These are phyloP conservation scores for Diutina neorugosa DNA, from an alignment of 1,139 yeast species.

Conservation along the genomic window DNA sequence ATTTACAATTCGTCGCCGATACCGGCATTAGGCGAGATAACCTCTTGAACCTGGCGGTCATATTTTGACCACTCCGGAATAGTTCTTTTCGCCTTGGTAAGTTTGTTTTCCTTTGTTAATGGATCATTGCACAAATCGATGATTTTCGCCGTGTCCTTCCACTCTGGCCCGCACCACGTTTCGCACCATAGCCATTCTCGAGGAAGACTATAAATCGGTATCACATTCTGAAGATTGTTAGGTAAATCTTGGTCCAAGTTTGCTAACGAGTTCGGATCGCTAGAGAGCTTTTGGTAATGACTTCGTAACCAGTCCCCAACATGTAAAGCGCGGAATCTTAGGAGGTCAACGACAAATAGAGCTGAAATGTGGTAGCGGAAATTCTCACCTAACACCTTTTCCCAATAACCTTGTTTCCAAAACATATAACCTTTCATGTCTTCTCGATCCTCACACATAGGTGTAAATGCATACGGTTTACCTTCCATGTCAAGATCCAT, in stretches of 20 bases:
- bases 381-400: constrained; percentile 43
- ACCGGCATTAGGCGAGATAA: neutral
- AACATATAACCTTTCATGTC: constrained; percentile 83
- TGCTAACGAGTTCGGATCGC: constrained; percentile 67
- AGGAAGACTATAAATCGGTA: constrained; percentile 63
- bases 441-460: constrained; percentile 73
- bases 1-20: neutral
- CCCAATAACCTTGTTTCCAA: constrained; percentile 95
- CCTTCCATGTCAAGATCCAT: constrained; percentile 57
- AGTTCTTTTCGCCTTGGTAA: constrained; percentile 62
- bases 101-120: constrained; percentile 62
- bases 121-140: constrained; percentile 82
- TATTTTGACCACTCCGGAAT: constrained; percentile 68
- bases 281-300: constrained; percentile 77
- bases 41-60: constrained; percentile 21
- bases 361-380: constrained; percentile 77
- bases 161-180: constrained; percentile 76
- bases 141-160: constrained; percentile 51
- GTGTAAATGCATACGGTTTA: constrained; percentile 75
- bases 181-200: constrained; percentile 92
- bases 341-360: constrained; percentile 67
- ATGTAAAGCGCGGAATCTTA: constrained; percentile 44
- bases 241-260: constrained; percentile 90
- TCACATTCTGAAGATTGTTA: constrained; percentile 59
- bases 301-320: constrained; percentile 76